phyloP scores from a whole-genome alignment of 2,329 filamentous ascomycete species.

The Penicillium thymicola region DNA sequence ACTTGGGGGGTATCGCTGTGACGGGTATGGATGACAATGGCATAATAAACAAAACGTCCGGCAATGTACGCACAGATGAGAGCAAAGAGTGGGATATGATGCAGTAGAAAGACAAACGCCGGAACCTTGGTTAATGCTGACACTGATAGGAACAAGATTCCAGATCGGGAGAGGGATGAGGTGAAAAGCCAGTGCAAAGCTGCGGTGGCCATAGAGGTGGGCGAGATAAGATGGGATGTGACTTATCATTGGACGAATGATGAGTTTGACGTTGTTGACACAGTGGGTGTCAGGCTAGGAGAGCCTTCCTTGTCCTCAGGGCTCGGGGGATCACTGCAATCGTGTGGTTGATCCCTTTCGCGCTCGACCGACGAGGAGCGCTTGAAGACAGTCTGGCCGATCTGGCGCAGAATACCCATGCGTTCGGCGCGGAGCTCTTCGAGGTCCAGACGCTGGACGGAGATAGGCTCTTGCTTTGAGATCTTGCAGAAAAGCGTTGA shows the following conservation, averaged over 20 bases:
- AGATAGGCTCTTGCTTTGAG: constrained; percentile 56
- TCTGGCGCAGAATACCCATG: constrained; percentile 41
- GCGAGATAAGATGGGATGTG: neutral
- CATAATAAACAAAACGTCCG: constrained; percentile 13
- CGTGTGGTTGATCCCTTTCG: constrained; percentile 31
- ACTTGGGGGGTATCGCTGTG: constrained; percentile 25
- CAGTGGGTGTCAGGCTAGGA: constrained; percentile 35
- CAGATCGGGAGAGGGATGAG: neutral
- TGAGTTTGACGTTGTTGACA: constrained; percentile 37
- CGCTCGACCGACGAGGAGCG: constrained; percentile 41
- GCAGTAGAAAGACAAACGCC: constrained; percentile 10
- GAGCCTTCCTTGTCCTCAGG: constrained; percentile 36
- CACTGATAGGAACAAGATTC: neutral
- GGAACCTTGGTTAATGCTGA: constrained; percentile 8
- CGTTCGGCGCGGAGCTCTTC: constrained; percentile 42
- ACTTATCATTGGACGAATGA: constrained; percentile 26
- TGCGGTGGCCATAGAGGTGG: neutral
- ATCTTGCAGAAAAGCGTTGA: constrained; percentile 92
- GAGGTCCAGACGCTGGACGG: constrained; percentile 39
- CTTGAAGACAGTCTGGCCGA: constrained; percentile 46
- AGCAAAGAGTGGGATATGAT: constrained; percentile 18
- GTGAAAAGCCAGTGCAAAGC: neutral
- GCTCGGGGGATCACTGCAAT: constrained; percentile 28
- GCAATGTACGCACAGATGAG: constrained; percentile 14
- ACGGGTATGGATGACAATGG: constrained; percentile 21